Base-by-base conservation (phyloP, 495 filamentous ascomycete species). In the Aspergillus haitiensis region DNA sequence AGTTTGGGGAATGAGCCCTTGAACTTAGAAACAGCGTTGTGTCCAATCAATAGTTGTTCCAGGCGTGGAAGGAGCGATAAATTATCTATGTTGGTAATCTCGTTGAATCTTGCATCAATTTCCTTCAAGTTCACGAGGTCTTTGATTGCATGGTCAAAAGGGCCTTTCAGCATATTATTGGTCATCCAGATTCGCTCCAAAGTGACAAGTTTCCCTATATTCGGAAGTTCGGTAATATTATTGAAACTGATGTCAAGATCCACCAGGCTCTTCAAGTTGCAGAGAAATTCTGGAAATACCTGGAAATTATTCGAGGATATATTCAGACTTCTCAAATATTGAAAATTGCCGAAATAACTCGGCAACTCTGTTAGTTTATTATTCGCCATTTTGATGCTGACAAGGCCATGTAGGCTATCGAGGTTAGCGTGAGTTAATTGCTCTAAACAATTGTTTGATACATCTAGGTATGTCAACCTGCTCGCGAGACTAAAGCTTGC, bases 181-280 rank as follows among this genome's bases (percentile, higher is more conserved):
- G 94, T 97, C 67, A 95, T 92, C 78, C 91, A 93, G 39, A 99
- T 82, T 48, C 92, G 85, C 72, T 98, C 95, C 45, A 99, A 77
- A 34, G 83, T 86, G 11, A 75, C 82, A 56, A 99, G 74, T 53
- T 84, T 82, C 7, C 92, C 91, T 63, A 99, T 87, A 52, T 88
- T 84, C 0, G 92, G 92, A 32, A 98, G 74, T 59, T 68, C 80
- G 42, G 82, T 78, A 52, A 99, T 97, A 12, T 84, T 82, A 67
- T 99, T 99, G 82, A 99, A 99, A 67, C 93, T 97, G 67, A 99
- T 84, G 64, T 99, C 95, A 13, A 99, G 84, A 68, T 99, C 93
- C 35, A 96, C 89, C 32, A 99, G 76, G 35, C 86, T 89, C 64
- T 84, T 86, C 21, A 99, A 72, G 10, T 90, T 79, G 72, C 91